A percentile compares a stretch with the other conserved stretches of the same genome.
Evolutionary conservation across 164 flowering plant genomes (phyloP).

Genomic region (Vitis rupestris): DNA sequence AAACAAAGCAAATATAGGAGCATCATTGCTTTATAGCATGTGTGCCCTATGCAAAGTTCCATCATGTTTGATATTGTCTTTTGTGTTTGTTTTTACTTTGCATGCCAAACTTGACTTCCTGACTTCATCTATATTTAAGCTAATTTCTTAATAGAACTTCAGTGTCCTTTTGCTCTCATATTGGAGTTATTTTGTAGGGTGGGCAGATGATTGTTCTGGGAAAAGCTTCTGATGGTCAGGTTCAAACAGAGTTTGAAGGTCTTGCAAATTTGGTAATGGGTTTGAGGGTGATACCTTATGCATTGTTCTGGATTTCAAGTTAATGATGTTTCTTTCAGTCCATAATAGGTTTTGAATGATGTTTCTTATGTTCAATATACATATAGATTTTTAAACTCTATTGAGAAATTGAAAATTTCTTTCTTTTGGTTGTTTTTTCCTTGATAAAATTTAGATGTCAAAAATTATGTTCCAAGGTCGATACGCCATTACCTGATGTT

Average conservation of each 20-base stretch:
- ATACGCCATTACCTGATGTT: too few species aligned
- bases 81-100: not conserved
- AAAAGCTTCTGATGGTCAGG: constrained; percentile 54
- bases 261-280: constrained; percentile 48
- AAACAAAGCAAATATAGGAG: not conserved
- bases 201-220: constrained; percentile 69
- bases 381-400: too few species aligned
- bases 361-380: too few species aligned
- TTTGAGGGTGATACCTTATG: not conserved
- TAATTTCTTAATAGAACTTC: not conserved
- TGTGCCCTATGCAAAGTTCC: not conserved
- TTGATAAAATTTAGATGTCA: not conserved
- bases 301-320: not conserved
- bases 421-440: not conserved
- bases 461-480: too few species aligned
- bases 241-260: constrained; percentile 52
- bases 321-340: not conserved
- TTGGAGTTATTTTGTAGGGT: constrained; percentile 38
- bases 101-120: not conserved
- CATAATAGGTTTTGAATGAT: not conserved
- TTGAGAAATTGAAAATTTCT: not conserved
- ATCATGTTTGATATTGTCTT: not conserved
- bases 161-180: not conserved
- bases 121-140: not conserved
- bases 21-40: not conserved